Conservation (phyloP, 805 yeast species). For the Sugiyamaella boreocaroliniensis region DNA sequence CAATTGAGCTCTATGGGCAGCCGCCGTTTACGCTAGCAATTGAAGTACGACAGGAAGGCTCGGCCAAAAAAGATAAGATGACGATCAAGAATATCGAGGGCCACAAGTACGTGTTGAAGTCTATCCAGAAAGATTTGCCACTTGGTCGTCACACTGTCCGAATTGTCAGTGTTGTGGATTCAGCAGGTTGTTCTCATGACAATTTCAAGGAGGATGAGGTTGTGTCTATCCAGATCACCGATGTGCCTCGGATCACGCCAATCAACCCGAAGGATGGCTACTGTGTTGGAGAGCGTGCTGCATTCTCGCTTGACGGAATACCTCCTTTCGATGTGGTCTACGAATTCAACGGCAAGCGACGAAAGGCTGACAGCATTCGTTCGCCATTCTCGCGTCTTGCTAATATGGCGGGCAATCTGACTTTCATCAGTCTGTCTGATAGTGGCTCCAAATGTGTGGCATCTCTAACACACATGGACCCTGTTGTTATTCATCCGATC, state of each 20-base stretch:
- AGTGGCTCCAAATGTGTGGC: conserved; percentile 61
- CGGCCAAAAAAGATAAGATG: conserved; percentile 46
- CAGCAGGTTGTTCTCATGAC: conserved; percentile 57
- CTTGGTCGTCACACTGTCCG: conserved; percentile 67
- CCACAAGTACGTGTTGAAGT: conserved; percentile 33
- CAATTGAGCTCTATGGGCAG: conserved; percentile 49
- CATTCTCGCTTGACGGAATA: conserved; percentile 66
- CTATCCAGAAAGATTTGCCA: conserved; percentile 38
- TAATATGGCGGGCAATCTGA: conserved; percentile 69
- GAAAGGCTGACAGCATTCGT: conserved; percentile 49
- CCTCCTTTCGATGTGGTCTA: conserved; percentile 77
- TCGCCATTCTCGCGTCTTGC: conserved; percentile 63
- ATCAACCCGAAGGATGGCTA: conserved; percentile 43
- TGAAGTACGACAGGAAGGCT: conserved; percentile 52
- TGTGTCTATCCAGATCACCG: conserved; percentile 58
- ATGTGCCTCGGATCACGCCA: conserved; percentile 60
- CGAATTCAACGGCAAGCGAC: conserved; percentile 55
- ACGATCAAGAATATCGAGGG: conserved; percentile 40
- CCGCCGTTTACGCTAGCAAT: conserved; percentile 58
- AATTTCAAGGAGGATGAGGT: conserved; percentile 39
- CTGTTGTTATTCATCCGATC: conserved; percentile 45
- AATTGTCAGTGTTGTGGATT: conserved; percentile 54
- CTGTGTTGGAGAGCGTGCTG: conserved; percentile 90
- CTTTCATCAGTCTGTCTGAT: conserved; percentile 64
- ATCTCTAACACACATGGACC: conserved; percentile 23